These are phyloP conservation scores for Capsicum pubescens DNA, from an alignment of 257 asterid species.

Conservation along the genomic window DNA sequence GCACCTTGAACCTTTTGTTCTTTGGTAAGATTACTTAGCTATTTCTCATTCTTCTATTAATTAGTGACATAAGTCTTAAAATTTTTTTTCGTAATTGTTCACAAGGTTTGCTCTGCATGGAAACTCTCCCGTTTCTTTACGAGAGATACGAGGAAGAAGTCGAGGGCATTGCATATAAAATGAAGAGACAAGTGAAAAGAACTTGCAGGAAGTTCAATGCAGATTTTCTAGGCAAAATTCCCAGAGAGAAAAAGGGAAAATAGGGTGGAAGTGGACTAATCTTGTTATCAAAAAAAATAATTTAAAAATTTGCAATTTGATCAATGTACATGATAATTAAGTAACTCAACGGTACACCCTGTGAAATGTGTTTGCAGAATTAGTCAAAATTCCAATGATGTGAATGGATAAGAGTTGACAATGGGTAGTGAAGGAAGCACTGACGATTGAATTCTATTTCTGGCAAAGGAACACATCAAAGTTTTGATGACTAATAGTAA, in stretches of 20 bases:
- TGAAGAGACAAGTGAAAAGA: constrained; percentile 38
- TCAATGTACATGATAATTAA: constrained; percentile 3
- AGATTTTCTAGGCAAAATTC: constrained; percentile 49
- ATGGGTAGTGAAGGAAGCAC: not conserved
- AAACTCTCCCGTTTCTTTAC: constrained; percentile 55
- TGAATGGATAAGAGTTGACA: not conserved
- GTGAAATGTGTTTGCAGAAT: not conserved
- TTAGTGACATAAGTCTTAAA: not conserved
- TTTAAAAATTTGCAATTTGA: not conserved
- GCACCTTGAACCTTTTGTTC: constrained; percentile 62
- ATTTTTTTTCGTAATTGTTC: not conserved
- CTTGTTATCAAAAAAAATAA: constrained; percentile 4
- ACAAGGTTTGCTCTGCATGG: constrained; percentile 55
- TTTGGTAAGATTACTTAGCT: constrained; percentile 44
- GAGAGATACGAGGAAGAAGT: constrained; percentile 61
- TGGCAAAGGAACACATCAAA: not conserved
- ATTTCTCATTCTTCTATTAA: not conserved
- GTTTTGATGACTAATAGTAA: not conserved
- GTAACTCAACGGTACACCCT: not conserved
- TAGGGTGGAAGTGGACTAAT: constrained; percentile 21
- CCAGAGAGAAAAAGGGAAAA: constrained; percentile 39
- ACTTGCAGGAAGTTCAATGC: constrained; percentile 44
- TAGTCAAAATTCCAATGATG: not conserved
- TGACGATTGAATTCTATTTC: not conserved
- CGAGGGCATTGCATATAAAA: constrained; percentile 45